phyloP scores from a whole-genome alignment of 805 yeast species.

The Ogataea pignaliae region DNA sequence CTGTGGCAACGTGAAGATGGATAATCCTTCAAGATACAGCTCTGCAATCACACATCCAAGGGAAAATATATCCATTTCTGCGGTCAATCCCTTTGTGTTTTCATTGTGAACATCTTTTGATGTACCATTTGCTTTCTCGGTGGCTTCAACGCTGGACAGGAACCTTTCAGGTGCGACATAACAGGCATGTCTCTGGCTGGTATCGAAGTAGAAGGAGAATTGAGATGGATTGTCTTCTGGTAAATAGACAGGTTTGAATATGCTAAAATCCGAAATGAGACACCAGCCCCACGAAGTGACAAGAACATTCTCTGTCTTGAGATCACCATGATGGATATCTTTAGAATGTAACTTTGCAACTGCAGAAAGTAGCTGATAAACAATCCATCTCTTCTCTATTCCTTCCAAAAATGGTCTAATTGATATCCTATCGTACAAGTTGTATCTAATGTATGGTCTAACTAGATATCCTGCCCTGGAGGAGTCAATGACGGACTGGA shows the following conservation, averaged over 20 bases:
- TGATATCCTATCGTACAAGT: conserved; percentile 81
- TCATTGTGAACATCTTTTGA: conserved; percentile 5
- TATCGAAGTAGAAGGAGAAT: conserved; percentile 88
- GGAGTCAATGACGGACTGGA: conserved; percentile 72
- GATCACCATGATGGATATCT: conserved; percentile 78
- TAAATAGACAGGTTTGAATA: conserved; percentile 74
- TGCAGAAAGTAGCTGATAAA: conserved; percentile 70
- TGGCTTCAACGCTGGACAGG: conserved; percentile 29
- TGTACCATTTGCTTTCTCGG: conserved; percentile 3
- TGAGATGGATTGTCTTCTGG: conserved; percentile 94
- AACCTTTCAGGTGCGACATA: conserved; percentile 95
- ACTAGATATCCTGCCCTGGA: conserved; percentile 89
- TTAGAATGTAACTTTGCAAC: conserved; percentile 58
- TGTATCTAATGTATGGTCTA: conserved; percentile 74
- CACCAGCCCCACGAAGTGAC: conserved; percentile 90
- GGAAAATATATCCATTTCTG: conserved; percentile 77
- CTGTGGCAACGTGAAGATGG: conserved; percentile 83
- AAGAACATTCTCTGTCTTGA: conserved; percentile 84
- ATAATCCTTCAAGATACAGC: conserved; percentile 77
- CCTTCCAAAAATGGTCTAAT: conserved; percentile 82
- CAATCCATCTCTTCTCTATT: conserved; percentile 79
- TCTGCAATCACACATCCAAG: conserved; percentile 90
- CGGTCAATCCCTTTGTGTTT: conserved; percentile 33
- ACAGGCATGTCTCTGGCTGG: conserved; percentile 80
- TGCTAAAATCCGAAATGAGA: conserved; percentile 75